A percentile compares a stretch with the other conserved stretches of the same genome.
Evolutionary conservation across 148 eudicot species (phyloP).

Genomic region (Mesembryanthemum crystallinum): DNA sequence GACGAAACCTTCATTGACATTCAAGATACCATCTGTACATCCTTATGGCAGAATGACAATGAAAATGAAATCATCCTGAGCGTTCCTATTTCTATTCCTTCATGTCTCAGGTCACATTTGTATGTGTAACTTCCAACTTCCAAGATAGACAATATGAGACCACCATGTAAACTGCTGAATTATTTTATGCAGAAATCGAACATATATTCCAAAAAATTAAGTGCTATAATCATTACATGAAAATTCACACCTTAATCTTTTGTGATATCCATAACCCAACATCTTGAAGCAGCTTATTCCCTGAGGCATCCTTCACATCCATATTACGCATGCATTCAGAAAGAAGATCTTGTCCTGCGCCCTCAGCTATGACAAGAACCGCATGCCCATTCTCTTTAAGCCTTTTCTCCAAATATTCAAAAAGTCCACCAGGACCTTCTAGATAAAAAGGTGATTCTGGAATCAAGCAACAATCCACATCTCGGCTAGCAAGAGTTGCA

Average conservation of each 20-base stretch:
- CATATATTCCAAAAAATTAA: not conserved
- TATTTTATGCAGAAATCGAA: not conserved
- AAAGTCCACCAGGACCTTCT: constrained; percentile 45
- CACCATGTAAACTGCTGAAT: not conserved
- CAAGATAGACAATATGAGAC: not conserved
- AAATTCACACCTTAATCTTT: constrained; percentile 39
- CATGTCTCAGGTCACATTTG: not conserved
- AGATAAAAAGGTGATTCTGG: constrained; percentile 48
- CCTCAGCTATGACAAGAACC: constrained; percentile 49
- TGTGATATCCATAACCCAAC: constrained; percentile 48
- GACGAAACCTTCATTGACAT: not conserved
- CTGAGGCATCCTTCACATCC: constrained; percentile 43
- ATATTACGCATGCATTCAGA: constrained; percentile 27
- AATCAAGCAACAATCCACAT: constrained; percentile 49
- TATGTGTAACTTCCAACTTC: not conserved
- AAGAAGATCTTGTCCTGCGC: constrained; percentile 43
- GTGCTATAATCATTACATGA: not conserved
- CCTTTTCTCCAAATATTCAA: constrained; percentile 39
- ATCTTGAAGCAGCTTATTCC: constrained; percentile 48
- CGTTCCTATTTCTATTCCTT: not conserved
- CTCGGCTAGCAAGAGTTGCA: constrained; percentile 49
- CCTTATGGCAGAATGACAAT: not conserved
- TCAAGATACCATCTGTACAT: too few species aligned
- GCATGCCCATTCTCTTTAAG: constrained; percentile 47
- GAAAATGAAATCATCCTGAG: not conserved